Base-by-base conservation (phyloP, 345 rosid species). In the Microcos paniculata region DNA sequence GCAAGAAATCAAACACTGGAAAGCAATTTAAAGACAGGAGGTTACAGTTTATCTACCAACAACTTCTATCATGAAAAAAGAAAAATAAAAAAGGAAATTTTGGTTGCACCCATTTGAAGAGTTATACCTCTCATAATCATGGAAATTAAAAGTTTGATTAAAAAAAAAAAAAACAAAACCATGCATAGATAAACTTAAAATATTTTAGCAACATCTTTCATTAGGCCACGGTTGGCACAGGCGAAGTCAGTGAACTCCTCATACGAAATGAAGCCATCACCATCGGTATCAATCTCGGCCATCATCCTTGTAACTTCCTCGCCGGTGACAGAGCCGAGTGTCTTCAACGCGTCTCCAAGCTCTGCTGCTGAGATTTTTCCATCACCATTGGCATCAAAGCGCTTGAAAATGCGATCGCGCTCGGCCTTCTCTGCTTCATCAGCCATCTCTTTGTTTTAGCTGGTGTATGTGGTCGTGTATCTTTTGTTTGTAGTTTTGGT, bases 281-380 rank as follows among this genome's bases (percentile, higher is more conserved):
- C 98, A 30, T 95, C 91, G 0, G 96, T 91, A 68, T 95, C 99
- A 30, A 95, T 93, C 87, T 93, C 98, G 0, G 82, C 85, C 99
- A 95, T 95, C 99, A 93, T 95, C 23, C 90, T 82, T 35, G 85
- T 84, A 23, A 91, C 49, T 75, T 95, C 99, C 0, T 89, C 99
- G 0, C 45, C 55, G 0, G 93, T 86, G 78, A 89, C 90, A 0
- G 93, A 84, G 0, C 93, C 92, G 0, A 93, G 93, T 9, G 85
- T 74, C 86, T 91, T 89, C 70, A 91, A 78, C 49, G 94, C 84
- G 4, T 91, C 94, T 6, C 93, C 96, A 1, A 95, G 91, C 92
- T 93, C 98, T 0, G 89, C 0, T 6, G 94, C 77, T 0, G 98
- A 95, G 83, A 95, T 95, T 49, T 86, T 84, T 3, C 94, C 97